A percentile compares a stretch with the other conserved stretches of the same genome.
phyloP scores from a whole-genome alignment of 2,329 filamentous ascomycete species.

The Sarocladiaceae sp. region DNA sequence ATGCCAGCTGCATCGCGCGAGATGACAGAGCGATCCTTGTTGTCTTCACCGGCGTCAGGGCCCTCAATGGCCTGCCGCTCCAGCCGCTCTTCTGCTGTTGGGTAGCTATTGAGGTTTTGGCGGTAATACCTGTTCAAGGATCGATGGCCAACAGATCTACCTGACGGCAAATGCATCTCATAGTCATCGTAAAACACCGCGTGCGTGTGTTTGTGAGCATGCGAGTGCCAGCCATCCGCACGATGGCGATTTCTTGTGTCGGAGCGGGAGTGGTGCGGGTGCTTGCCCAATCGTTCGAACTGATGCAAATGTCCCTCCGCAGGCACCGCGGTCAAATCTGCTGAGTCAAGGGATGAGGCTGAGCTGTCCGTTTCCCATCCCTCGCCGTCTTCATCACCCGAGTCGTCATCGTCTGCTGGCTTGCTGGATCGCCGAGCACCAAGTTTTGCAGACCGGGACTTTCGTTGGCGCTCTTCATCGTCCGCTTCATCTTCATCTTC shows the following conservation, averaged over 20 bases:
- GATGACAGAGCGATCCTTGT: constrained; percentile 47
- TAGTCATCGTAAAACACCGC: constrained; percentile 89
- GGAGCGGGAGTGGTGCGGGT: constrained; percentile 69
- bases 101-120: constrained; percentile 86
- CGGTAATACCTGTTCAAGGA: constrained; percentile 84
- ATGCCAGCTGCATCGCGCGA: constrained; percentile 73
- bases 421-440: constrained; percentile 55
- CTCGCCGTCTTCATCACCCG: constrained; percentile 59
- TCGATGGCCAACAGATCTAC: constrained; percentile 84
- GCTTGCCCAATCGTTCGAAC: constrained; percentile 67
- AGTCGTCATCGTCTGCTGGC: constrained; percentile 42
- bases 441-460: constrained; percentile 60
- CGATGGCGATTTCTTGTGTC: constrained; percentile 71
- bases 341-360: constrained; percentile 81
- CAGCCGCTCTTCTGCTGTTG: constrained; percentile 70
- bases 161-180: constrained; percentile 88
- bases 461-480: constrained; percentile 39
- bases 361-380: constrained; percentile 96
- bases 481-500: constrained; percentile 40
- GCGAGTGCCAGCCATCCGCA: constrained; percentile 75
- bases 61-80: constrained; percentile 60
- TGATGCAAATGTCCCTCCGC: constrained; percentile 68
- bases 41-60: constrained; percentile 15
- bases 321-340: constrained; percentile 75
- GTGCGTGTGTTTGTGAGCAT: constrained; percentile 68